phyloP scores from a whole-genome alignment of 768 basidiomycete species.

The Asterophora lycoperdoides region DNA sequence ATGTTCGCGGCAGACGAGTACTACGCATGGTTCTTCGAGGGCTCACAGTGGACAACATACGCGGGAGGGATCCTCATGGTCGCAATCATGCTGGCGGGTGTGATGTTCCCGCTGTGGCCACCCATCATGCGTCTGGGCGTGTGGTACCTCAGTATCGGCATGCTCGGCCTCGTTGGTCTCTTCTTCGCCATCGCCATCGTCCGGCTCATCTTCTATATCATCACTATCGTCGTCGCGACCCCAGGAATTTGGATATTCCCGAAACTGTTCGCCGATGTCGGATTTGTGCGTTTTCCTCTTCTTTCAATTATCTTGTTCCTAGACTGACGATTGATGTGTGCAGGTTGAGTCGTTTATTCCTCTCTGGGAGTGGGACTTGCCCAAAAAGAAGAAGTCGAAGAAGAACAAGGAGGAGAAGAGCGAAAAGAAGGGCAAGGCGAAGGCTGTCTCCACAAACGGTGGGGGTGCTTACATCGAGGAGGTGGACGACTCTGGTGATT shows the following conservation, averaged over 20 bases:
- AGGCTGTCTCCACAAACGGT: conserved; percentile 39
- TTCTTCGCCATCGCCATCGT: conserved; percentile 91
- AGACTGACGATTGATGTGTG: background rate
- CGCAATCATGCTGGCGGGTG: conserved; percentile 87
- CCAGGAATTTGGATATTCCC: conserved; percentile 99
- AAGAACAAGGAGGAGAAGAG: conserved; percentile 60
- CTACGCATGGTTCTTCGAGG: conserved; percentile 97
- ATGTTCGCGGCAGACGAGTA: conserved; percentile 75
- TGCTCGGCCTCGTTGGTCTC: conserved; percentile 82
- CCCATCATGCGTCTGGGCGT: conserved; percentile 88
- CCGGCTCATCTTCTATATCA: conserved; percentile 88
- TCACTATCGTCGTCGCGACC: conserved; percentile 79
- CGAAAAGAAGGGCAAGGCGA: conserved; percentile 41
- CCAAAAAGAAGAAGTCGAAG: conserved; percentile 69
- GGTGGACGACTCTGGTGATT: conserved; percentile 37
- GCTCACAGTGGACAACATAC: conserved; percentile 90
- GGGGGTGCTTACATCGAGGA: conserved; percentile 44
- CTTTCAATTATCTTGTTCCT: background rate
- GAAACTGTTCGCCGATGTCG: conserved; percentile 95
- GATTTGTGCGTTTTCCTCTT: conserved; percentile 70
- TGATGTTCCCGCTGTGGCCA: conserved; percentile 99
- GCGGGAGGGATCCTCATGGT: conserved; percentile 91
- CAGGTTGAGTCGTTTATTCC: conserved; percentile 98
- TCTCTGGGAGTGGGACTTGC: conserved; percentile 93
- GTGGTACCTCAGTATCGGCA: conserved; percentile 89